Evolutionary conservation across 2,329 filamentous ascomycete genomes (phyloP), one percentile per base, ranked within the genome.

Genomic region (Biscogniauxia mediterranea): DNA sequence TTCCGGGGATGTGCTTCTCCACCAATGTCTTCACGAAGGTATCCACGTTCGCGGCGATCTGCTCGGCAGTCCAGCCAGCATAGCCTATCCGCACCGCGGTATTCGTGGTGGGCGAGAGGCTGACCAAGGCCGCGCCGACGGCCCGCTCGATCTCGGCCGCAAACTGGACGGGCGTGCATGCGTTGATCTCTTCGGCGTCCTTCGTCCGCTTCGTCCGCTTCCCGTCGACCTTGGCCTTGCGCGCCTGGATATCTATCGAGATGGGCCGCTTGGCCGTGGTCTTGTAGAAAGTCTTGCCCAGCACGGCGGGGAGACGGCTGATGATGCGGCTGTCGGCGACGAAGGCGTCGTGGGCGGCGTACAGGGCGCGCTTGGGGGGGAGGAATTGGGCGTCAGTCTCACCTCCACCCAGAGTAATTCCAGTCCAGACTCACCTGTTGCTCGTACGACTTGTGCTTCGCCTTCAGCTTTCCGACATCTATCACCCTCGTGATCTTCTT

Each of bases 251-350:
- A 52, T 84, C 81, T 46, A 98, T 85, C 25, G 95, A 93, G 61
- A 99, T 87, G 9, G 95, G 95, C 49, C 94, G 85, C 83, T 98
- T 98, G 65, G 79, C 78, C 2, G 89, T 91, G 60, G 80, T 84
- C 80, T 93, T 90, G 85, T 95, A 98, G 77, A 99, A 98, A 1
- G 89, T 89, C 81, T 97, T 98, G 69, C 94, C 95, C 13, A 99
- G 86, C 2, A 88, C 81, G 66, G 86, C 85, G 60, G 93, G 92
- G 62, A 98, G 83, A 26, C 82, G 79, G 74, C 85, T 88, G 72
- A 89, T 82, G 70, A 99, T 90, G 55, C 95, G 85, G 73, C 97
- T 91, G 75, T 99, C 95, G 57, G 91, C 94, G 60, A 99, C 83
- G 80, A 99, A 98, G 60, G 98, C 80, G 74, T 98, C 95, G 77